A percentile compares a stretch with the other conserved stretches of the same genome.
Evolutionary conservation across 805 yeast genomes (phyloP).

Genomic region (Starmerella gropengiesseri): DNA sequence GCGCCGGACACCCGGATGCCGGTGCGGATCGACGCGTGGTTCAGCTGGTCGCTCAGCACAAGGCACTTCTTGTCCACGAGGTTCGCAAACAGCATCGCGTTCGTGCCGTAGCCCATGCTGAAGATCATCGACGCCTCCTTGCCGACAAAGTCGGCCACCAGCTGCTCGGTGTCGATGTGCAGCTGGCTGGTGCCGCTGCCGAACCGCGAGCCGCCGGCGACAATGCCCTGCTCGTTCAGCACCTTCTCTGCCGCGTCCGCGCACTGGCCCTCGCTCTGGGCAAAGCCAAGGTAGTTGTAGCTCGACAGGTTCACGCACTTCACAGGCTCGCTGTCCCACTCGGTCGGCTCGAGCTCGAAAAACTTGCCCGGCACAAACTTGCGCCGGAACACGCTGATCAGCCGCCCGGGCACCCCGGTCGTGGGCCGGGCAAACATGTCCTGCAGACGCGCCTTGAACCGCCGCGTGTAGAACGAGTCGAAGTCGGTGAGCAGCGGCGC

Average conservation of each 20-base stretch:
- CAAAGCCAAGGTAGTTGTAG: slow-evolving; percentile 93
- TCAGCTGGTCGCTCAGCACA: slow-evolving; percentile 85
- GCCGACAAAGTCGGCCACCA: slow-evolving; percentile 77
- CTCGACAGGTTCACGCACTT: slow-evolving; percentile 79
- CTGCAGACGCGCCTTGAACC: slow-evolving; percentile 80
- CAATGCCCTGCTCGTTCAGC: slow-evolving; percentile 60
- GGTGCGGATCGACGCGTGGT: slow-evolving; percentile 90
- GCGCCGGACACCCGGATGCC: slow-evolving; percentile 92
- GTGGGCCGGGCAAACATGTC: slow-evolving; percentile 94
- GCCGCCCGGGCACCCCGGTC: slow-evolving; percentile 96
- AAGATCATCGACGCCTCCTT: slow-evolving; percentile 78
- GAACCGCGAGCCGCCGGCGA: slow-evolving; percentile 68
- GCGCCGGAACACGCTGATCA: slow-evolving; percentile 70
- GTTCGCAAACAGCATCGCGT: slow-evolving; percentile 75
- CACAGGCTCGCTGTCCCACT: slow-evolving; percentile 45
- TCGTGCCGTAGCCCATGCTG: slow-evolving; percentile 94
- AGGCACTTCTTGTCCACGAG: slow-evolving; percentile 78
- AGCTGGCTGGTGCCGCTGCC: slow-evolving; percentile 65
- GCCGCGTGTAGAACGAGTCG: slow-evolving; percentile 85
- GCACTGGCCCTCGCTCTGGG: slow-evolving; percentile 86
- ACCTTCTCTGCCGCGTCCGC: slow-evolving; percentile 62
- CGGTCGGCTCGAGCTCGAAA: slow-evolving; percentile 39
- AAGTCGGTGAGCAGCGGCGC: slow-evolving; percentile 95
- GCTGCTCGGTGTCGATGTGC: slow-evolving; percentile 61
- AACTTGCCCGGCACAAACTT: slow-evolving; percentile 48